Evolutionary conservation across 2,329 filamentous ascomycete genomes (phyloP).

Genomic region (Curvularia lunata): DNA sequence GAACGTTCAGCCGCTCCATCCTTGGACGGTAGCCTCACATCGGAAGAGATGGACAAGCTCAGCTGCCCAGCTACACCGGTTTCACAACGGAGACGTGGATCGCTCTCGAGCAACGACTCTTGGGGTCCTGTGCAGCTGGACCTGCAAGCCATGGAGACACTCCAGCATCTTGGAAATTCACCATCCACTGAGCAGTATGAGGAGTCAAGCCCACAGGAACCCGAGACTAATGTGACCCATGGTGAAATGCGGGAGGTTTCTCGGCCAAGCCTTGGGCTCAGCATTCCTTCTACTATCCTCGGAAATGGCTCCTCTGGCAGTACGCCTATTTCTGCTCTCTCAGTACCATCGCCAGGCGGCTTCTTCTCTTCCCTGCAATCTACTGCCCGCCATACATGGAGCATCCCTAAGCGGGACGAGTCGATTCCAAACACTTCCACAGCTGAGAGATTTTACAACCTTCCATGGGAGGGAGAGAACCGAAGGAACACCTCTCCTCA

Average conservation of each 20-base stretch:
- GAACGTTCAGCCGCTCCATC: slow-evolving; percentile 83
- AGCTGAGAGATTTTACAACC: slow-evolving; percentile 89
- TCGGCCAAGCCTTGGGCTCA: slow-evolving; percentile 55
- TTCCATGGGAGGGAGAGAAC: slow-evolving; percentile 70
- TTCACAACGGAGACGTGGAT: slow-evolving; percentile 46
- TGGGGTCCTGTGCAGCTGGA: slow-evolving; percentile 73
- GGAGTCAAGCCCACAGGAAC: slow-evolving; percentile 28
- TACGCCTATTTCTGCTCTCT: slow-evolving; percentile 78
- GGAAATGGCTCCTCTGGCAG: slow-evolving; percentile 48
- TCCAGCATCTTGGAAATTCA: slow-evolving; percentile 69
- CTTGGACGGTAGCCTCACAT: slow-evolving; percentile 84
- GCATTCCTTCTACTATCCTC: slow-evolving; percentile 30
- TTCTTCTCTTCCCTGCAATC: slow-evolving; percentile 88
- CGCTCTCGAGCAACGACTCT: slow-evolving; percentile 60
- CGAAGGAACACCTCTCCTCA: slow-evolving; percentile 35
- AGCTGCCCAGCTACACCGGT: slow-evolving; percentile 87
- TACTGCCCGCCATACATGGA: slow-evolving; percentile 81
- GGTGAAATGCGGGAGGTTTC: slow-evolving; percentile 68
- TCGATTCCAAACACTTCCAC: slow-evolving; percentile 80
- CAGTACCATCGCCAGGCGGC: slow-evolving; percentile 87
- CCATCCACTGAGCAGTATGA: slow-evolving; percentile 30
- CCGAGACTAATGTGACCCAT: slow-evolving; percentile 52
- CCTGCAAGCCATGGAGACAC: slow-evolving; percentile 77
- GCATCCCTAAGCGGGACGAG: slow-evolving; percentile 55
- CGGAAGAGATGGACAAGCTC: slow-evolving; percentile 82